Evolutionary conservation across 176 grass and related monocot species (phyloP).

Genomic region (Pontederia paniculata): DNA sequence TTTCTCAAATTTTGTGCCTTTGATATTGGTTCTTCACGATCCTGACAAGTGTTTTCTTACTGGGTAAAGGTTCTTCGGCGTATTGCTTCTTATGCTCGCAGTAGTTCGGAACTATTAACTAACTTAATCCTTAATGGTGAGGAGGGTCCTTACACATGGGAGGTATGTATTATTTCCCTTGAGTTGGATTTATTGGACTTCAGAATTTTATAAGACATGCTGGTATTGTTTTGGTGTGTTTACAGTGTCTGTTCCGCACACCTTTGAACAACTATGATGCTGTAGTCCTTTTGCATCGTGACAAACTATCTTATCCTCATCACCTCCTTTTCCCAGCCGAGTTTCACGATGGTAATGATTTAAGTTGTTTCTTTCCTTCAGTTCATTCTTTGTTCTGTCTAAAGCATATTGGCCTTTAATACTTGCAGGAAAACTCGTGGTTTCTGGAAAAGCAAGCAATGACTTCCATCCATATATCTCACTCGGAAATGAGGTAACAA

Average conservation of each 20-base stretch:
- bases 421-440: slow-evolving; percentile 56
- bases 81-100: slow-evolving; percentile 68
- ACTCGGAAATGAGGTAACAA: slow-evolving; percentile 33
- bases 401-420: slow-evolving; percentile 15
- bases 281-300: slow-evolving; percentile 62
- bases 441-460: slow-evolving; percentile 61
- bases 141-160: slow-evolving; percentile 67
- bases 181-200: background rate
- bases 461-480: slow-evolving; percentile 61
- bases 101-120: slow-evolving; percentile 68
- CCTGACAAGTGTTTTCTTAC: slow-evolving; percentile 8
- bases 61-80: slow-evolving; percentile 64
- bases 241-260: slow-evolving; percentile 57
- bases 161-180: slow-evolving; percentile 36
- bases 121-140: slow-evolving; percentile 52
- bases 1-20: too few relatives aligned
- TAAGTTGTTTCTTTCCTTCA: background rate
- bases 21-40: too few relatives aligned
- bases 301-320: slow-evolving; percentile 56
- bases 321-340: slow-evolving; percentile 72
- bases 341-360: slow-evolving; percentile 38
- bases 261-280: slow-evolving; percentile 95
- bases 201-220: background rate
- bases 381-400: slow-evolving; percentile 6
- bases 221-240: slow-evolving; percentile 15